Evolutionary conservation across 2,329 filamentous ascomycete species (phyloP), one percentile per base, ranked within the genome.

Genomic region (Arthrobotrys entomopaga): DNA sequence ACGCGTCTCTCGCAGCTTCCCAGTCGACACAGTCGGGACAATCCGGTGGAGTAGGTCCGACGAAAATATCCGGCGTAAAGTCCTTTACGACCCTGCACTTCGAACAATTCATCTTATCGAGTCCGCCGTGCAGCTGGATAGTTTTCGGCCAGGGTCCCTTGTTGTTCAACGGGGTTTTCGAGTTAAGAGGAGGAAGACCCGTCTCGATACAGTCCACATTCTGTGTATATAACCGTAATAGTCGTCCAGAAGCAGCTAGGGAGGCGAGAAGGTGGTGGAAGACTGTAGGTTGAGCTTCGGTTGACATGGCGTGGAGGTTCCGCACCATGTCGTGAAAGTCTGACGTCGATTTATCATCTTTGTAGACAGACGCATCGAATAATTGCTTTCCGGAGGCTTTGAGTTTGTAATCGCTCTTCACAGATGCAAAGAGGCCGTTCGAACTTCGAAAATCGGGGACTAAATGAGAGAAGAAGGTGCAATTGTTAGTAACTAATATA

Each of bases 121-220:
- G 86, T 16, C 94, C 93, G 42, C 95, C 95, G 79, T 99, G 95
- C 7, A 99, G 86, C 81, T 98, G 95, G 74, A 99, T 88, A 0
- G 95, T 96, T 77, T 88, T 89, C 1, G 95, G 95, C 95, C 95
- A 99, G 15, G 93, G 93, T 0, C 89, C 93, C 80, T 95, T 96
- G 77, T 87, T 85, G 75, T 89, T 90, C 11, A 99, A 85, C 0
- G 95, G 95, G 0, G 97, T 89, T 59, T 87, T 86, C 0, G 95
- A 98, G 24, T 87, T 86, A 7, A 99, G 84, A 1, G 94, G 93
- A 53, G 88, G 84, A 81, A 99, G 86, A 6, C 88, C 87, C 0
- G 92, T 95, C 79, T 99, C 95, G 77, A 99, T 91, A 70, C 93
- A 92, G 82, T 99, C 95, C 38, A 99, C 94, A 78, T 99, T 99